These are phyloP conservation scores for Aphanomyces invadans DNA, from an alignment of 352 stramenopile genomes.

Conservation along the genomic window DNA sequence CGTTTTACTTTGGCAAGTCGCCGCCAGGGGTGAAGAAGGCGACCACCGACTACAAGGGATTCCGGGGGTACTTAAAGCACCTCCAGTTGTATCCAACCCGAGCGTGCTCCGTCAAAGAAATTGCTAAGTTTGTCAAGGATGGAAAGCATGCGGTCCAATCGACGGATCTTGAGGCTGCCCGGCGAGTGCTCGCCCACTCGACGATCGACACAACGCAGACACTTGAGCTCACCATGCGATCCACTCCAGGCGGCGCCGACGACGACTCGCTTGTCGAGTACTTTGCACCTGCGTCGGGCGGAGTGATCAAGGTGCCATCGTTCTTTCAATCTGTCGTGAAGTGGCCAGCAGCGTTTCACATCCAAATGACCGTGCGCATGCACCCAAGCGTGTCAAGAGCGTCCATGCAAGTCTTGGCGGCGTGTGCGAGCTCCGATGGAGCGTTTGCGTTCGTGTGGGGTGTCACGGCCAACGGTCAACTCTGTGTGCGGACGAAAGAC, in stretches of 20 bases:
- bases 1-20: slow-evolving; percentile 23
- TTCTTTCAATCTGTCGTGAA: slow-evolving; percentile 7
- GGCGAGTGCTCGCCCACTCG: no score
- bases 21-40: slow-evolving; percentile 10
- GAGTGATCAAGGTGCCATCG: not conserved
- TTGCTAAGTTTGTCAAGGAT: not conserved
- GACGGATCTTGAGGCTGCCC: not conserved
- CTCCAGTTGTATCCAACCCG: not conserved
- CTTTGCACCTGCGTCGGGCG: not conserved
- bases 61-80: slow-evolving; percentile 14
- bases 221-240: no score
- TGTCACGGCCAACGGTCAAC: not conserved
- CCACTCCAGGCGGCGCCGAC: no score
- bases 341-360: slow-evolving; percentile 6
- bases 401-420: not conserved
- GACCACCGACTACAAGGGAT: slow-evolving; percentile 22
- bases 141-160: slow-evolving; percentile 3
- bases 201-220: no score
- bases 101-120: slow-evolving; percentile 15
- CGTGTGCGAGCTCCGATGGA: not conserved
- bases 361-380: not conserved
- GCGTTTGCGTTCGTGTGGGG: slow-evolving; percentile 15
- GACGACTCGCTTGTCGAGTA: not conserved
- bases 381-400: not conserved
- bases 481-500: slow-evolving; percentile 9